These are phyloP conservation scores for Syzygium jambos DNA, from an alignment of 345 rosid genomes.

Conservation along the genomic window DNA sequence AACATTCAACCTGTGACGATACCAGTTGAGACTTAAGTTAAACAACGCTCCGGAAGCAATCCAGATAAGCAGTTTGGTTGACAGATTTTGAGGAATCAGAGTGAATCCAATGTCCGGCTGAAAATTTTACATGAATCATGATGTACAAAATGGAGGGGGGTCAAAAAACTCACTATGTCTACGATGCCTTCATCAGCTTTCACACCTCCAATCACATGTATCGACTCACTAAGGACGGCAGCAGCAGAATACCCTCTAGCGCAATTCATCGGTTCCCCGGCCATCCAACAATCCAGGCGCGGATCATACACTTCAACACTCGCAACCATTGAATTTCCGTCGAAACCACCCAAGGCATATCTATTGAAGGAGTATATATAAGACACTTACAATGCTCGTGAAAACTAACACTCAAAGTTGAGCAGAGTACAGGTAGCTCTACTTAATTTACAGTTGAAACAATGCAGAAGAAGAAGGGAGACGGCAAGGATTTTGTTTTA, in stretches of 20 bases:
- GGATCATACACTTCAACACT: slow-evolving; percentile 72
- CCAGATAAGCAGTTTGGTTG: neutral
- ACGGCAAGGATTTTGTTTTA: neutral
- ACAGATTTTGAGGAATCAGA: neutral
- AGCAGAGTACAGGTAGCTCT: neutral
- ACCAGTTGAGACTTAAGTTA: neutral
- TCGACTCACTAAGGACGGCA: slow-evolving; percentile 35
- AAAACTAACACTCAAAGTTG: neutral
- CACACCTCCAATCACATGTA: slow-evolving; percentile 64
- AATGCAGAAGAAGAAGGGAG: neutral
- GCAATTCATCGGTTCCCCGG: slow-evolving; percentile 53
- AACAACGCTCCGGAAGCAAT: neutral
- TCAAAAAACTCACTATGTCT: neutral
- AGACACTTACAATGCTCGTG: neutral
- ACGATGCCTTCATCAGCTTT: slow-evolving; percentile 18
- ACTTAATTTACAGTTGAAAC: neutral
- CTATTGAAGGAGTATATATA: slow-evolving; percentile 16
- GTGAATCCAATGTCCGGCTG: rapidly evolving
- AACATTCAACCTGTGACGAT: neutral
- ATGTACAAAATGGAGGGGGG: neutral
- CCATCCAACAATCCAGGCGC: slow-evolving; percentile 47
- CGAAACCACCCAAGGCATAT: slow-evolving; percentile 77
- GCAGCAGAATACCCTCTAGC: slow-evolving; percentile 67
- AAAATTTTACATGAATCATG: neutral
- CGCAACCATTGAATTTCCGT: slow-evolving; percentile 50